Base-by-base conservation (phyloP, 768 basidiomycete species). In the Leucocoprinus birnbaumii region DNA sequence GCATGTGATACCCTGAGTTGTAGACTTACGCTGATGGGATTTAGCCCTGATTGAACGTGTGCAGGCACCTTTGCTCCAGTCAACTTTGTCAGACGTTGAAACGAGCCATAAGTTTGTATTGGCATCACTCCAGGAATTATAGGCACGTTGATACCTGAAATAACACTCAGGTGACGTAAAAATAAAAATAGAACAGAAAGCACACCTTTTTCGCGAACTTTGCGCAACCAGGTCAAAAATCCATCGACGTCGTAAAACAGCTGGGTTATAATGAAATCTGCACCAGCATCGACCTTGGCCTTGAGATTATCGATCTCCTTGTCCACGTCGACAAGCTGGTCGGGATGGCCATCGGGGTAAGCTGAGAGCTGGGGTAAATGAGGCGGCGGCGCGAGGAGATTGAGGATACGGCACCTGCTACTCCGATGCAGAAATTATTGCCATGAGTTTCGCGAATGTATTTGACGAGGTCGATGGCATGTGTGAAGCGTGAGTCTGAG, bases 61-160 rank as follows among this genome's bases (percentile, higher is more conserved):
- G 25, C 31, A 8, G 60, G 96, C 16, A 98, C 85, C 19, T 76
- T 77, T 2, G 86, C 84, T 16, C 89, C 89, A 58, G 92, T 95
- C 42, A 99, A 76, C 67, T 95, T 97, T 19, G 87, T 91, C 62
- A 98, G 76, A 44, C 97, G 86, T 43, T 89, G 75, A 71, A 99
- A 98, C 0, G 97, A 97, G 3, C 88, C 83, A 66, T 94, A 96
- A 21, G 91, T 98, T 66, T 98, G 97, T 53, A 99, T 93, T 0
- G 97, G 96, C 94, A 98, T 97, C 52, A 98, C 84, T 10, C 95
- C 94, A 8, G 97, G 94, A 57, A 99, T 87, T 61, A 99, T 84
- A 0, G 97, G 96, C 1, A 94, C 82, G 0, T 70, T 79, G 64
- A 99, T 94, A 27, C 95, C 97, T 95, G 42, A 8, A n/a, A 1